Conservation (phyloP, 192 early-diverging fungal genomes). For the Gigaspora rosea region DNA sequence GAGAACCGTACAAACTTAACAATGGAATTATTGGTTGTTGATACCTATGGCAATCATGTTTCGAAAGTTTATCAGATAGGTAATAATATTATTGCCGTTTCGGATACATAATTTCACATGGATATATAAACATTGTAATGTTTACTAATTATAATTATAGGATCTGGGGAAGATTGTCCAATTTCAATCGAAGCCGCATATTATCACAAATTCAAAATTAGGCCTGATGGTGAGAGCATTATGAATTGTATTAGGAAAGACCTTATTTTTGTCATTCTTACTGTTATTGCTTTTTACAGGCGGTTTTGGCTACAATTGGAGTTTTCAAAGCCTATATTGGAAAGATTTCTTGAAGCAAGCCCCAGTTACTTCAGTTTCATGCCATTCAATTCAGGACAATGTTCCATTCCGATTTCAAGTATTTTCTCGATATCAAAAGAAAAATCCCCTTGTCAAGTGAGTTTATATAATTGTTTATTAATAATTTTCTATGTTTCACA, state of each 20-base stretch:
- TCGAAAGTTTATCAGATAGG: slow-evolving; percentile 54
- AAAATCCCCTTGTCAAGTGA: slow-evolving; percentile 47
- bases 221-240: slow-evolving; percentile 63
- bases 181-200: slow-evolving; percentile 88
- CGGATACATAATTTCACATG: too few species aligned
- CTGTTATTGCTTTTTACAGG: slow-evolving; percentile 32
- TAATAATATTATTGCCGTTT: slow-evolving; percentile 7
- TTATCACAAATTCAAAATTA: slow-evolving; percentile 72
- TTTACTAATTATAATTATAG: slow-evolving; percentile 22
- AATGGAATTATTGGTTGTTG: slow-evolving; percentile 80
- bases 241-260: background rate
- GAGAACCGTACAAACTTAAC: slow-evolving; percentile 79
- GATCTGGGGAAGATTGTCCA: slow-evolving; percentile 80
- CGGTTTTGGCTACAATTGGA: slow-evolving; percentile 88
- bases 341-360: slow-evolving; percentile 62
- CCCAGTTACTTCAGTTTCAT: slow-evolving; percentile 43
- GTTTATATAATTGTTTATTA: background rate
- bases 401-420: slow-evolving; percentile 73
- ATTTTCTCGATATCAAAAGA: slow-evolving; percentile 53
- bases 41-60: slow-evolving; percentile 60
- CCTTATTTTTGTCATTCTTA: background rate
- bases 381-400: slow-evolving; percentile 43
- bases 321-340: slow-evolving; percentile 79
- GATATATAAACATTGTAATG: too few species aligned
- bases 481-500: too few species aligned